Percentiles rank a stretch among this genome's conserved stretches.
These are phyloP conservation scores for Stevia rebaudiana DNA, from an alignment of 140 eudicot species.

Conservation along the genomic window DNA sequence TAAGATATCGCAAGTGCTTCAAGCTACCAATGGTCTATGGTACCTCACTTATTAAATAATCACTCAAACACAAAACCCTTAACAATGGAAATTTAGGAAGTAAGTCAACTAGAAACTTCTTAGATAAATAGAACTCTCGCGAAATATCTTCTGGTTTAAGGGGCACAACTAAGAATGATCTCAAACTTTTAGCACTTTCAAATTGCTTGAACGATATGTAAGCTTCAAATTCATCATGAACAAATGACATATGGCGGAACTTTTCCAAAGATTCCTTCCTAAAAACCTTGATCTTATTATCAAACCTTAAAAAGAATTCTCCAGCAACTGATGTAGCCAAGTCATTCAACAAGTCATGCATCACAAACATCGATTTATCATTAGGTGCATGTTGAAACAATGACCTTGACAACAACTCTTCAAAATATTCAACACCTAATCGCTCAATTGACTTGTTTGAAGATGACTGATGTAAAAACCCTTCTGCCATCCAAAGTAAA, in stretches of 20 bases:
- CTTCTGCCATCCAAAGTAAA: slow-evolving; percentile 68
- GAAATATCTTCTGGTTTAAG: background rate
- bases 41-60: slow-evolving; percentile 3
- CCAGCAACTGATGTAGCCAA: slow-evolving; percentile 32
- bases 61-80: slow-evolving; percentile 21
- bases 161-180: slow-evolving; percentile 10
- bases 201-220: background rate
- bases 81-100: slow-evolving; percentile 13
- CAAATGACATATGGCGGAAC: slow-evolving; percentile 34
- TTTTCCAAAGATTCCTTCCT: background rate
- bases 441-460: slow-evolving; percentile 21
- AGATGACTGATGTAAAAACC: slow-evolving; percentile 25
- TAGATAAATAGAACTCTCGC: background rate
- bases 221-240: background rate
- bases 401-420: slow-evolving; percentile 37
- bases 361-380: slow-evolving; percentile 26
- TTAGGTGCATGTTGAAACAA: slow-evolving; percentile 38
- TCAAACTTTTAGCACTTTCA: background rate
- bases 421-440: slow-evolving; percentile 35
- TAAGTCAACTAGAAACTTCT: slow-evolving; percentile 10
- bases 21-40: slow-evolving; percentile 26
- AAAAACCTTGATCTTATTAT: background rate
- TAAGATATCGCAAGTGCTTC: slow-evolving; percentile 34
- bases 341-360: slow-evolving; percentile 60
- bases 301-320: slow-evolving; percentile 17